Conservation (phyloP, 129 eudicot genomes). For the Saussurea involucrata region DNA sequence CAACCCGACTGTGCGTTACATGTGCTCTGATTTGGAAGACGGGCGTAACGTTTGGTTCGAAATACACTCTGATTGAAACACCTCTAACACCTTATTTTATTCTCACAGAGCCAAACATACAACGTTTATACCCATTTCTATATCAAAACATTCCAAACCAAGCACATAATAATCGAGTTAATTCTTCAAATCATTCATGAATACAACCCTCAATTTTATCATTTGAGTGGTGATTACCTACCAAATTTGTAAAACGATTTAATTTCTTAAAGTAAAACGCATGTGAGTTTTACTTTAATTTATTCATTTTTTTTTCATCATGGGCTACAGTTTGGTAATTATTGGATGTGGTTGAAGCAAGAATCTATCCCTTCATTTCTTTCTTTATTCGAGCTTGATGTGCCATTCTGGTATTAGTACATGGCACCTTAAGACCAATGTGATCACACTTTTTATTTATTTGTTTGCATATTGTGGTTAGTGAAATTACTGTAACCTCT, state of each 20-base stretch:
- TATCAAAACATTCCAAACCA: background rate
- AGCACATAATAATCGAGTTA: background rate
- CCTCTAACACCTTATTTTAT: background rate
- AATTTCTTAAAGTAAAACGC: background rate
- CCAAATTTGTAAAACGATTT: background rate
- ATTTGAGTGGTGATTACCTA: background rate
- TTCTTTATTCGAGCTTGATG: too few species aligned
- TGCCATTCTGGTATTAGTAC: too few species aligned
- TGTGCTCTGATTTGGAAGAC: too few species aligned
- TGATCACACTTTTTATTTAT: background rate
- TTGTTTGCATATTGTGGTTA: conserved; percentile 4
- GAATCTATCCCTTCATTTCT: too few species aligned
- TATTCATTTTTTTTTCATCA: too few species aligned
- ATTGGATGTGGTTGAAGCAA: too few species aligned
- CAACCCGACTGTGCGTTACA: too few species aligned
- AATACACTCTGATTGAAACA: background rate
- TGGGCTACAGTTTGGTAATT: too few species aligned
- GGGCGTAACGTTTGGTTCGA: too few species aligned
- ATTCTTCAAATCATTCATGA: background rate
- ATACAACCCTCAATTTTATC: background rate
- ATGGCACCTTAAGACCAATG: too few species aligned
- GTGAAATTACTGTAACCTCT: background rate
- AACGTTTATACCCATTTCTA: background rate
- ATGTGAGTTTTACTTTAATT: too few species aligned
- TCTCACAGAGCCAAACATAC: background rate